These are phyloP conservation scores for Aspergillus tubingensis DNA, from an alignment of 2,329 filamentous ascomycete genomes.

Conservation along the genomic window DNA sequence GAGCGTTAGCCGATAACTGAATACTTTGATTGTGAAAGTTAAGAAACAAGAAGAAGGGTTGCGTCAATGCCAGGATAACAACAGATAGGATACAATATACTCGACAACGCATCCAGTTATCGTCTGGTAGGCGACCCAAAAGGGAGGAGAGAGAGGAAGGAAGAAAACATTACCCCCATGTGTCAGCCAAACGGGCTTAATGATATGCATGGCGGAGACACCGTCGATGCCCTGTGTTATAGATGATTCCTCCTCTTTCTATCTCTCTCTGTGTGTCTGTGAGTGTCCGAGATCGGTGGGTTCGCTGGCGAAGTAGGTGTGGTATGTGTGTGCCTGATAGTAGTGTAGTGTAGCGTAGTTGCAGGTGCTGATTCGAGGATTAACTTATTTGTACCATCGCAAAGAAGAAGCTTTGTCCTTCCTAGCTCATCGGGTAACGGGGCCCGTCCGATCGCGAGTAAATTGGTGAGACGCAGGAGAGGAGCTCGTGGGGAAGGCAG, in stretches of 20 bases:
- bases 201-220: conserved; percentile 68
- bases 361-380: conserved; percentile 13
- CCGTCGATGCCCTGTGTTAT: not conserved
- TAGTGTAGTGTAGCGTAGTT: not conserved
- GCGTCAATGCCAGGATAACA: not conserved
- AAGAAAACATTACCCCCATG: conserved; percentile 68
- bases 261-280: conserved; percentile 5
- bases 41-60: not conserved
- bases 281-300: conserved; percentile 1
- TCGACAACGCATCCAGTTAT: not conserved
- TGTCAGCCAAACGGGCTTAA: conserved; percentile 94
- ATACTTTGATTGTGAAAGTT: not conserved
- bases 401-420: conserved; percentile 17
- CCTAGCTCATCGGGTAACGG: conserved; percentile 16
- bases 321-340: not conserved
- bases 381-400: conserved; percentile 32
- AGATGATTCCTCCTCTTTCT: conserved; percentile 1
- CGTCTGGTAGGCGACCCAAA: not conserved
- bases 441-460: not conserved
- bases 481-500: not conserved
- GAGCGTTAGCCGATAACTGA: conserved; percentile 18
- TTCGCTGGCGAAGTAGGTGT: conserved; percentile 25
- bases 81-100: not conserved
- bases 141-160: conserved; percentile 4
- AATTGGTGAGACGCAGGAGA: not conserved